Evolutionary conservation across 306 rosid species (phyloP), one percentile per base, ranked within the genome.

Genomic region (Inga leiocalycina): DNA sequence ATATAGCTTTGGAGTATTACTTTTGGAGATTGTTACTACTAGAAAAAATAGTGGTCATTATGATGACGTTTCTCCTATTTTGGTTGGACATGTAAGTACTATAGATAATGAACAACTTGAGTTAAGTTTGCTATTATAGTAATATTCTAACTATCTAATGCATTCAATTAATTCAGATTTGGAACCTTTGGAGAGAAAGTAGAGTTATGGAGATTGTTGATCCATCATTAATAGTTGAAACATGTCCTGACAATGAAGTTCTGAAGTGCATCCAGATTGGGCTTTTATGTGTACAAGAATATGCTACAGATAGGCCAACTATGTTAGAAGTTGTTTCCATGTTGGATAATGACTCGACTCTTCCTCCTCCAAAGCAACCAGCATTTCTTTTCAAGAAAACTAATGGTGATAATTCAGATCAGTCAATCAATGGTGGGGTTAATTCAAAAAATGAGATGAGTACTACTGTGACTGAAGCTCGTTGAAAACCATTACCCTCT

Each of bases 1-100:
- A 27, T 27, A 27, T 27, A 27, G 30, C 30, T 27, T 27, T 27
- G 30, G 30, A 27, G 30, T 27, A 27, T 27, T 27, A 27, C 30
- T 27, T 27, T 27, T 27, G 30, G 30, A 27, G 30, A 27, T 0
- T 27, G 30, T 27, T 27, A 27, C 30, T 27, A 27, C 30, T 1
- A 27, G 30, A 27, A 27, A 27, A 27, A 27, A 27, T 27, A 27
- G 30, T 27, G 30, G 1, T 0, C 30, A 27, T 27, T 27, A 27
- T 27, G 30, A 27, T 27, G 30, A 27, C 30, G 71, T 76, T 44
- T 69, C 88, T 8, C 74, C 87, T 57, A 92, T 74, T 83, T 87
- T 89, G 85, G 84, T 92, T 75, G 94, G 93, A 75, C 87, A 94
- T 85, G 97, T 93, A 68, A 82, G 97, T 70, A 41, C 72, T 70